Evolutionary conservation across 2,329 filamentous ascomycete species (phyloP).

Genomic region (Pyrenochaeta sp.): DNA sequence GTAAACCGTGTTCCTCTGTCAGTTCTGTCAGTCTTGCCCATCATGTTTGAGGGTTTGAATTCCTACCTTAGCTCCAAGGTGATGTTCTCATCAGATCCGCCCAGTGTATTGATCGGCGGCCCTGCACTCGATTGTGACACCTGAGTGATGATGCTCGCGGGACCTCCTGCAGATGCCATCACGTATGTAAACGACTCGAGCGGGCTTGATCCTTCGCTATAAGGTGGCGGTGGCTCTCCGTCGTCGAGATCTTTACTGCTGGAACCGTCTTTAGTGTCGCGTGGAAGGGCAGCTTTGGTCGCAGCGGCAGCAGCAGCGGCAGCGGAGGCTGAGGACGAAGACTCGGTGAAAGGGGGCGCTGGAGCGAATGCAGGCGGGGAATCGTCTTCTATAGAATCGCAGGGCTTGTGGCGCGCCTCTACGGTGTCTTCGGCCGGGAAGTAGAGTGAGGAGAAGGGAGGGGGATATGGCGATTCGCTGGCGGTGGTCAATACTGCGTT

Average conservation of each 20-base stretch:
- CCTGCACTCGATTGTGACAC: slow-evolving; percentile 82
- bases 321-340: slow-evolving; percentile 56
- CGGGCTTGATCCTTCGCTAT: slow-evolving; percentile 93
- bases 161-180: slow-evolving; percentile 97
- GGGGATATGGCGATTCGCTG: slow-evolving; percentile 64
- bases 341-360: slow-evolving; percentile 60
- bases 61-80: slow-evolving; percentile 89
- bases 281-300: slow-evolving; percentile 84
- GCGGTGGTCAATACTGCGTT: slow-evolving; percentile 50
- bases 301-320: slow-evolving; percentile 64
- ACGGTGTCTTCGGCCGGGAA: slow-evolving; percentile 59
- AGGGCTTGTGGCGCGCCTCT: slow-evolving; percentile 58
- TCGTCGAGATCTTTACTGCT: slow-evolving; percentile 79
- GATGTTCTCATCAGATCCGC: slow-evolving; percentile 92
- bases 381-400: slow-evolving; percentile 45
- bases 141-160: slow-evolving; percentile 98
- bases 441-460: slow-evolving; percentile 71
- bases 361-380: slow-evolving; percentile 61
- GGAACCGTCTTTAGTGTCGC: slow-evolving; percentile 77
- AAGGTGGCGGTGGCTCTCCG: slow-evolving; percentile 92
- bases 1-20: slow-evolving; percentile 89
- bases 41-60: neutral
- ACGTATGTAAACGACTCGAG: slow-evolving; percentile 93
- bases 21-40: slow-evolving; percentile 19
- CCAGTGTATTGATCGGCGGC: slow-evolving; percentile 86